Percentiles rank a stretch among this genome's conserved stretches.
phyloP scores from a whole-genome alignment of 2,329 filamentous ascomycete genomes.

The Capronia americana region DNA sequence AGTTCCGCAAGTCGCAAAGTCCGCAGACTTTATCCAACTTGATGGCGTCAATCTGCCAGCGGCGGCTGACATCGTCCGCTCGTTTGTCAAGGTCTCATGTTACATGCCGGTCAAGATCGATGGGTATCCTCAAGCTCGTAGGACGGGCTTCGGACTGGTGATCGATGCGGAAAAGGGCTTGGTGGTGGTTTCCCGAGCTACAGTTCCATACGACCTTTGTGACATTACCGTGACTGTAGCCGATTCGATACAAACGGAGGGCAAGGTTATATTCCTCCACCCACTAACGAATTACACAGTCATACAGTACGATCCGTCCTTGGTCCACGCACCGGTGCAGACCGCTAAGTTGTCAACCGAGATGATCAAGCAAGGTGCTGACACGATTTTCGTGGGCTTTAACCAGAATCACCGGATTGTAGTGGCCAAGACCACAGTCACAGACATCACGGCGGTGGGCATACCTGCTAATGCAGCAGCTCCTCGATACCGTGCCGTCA shows the following conservation, averaged over 20 bases:
- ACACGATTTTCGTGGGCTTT: slow-evolving; percentile 97
- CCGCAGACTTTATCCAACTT: slow-evolving; percentile 89
- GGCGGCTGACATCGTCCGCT: slow-evolving; percentile 90
- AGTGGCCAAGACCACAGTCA: slow-evolving; percentile 91
- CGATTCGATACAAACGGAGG: slow-evolving; percentile 92
- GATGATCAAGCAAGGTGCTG: slow-evolving; percentile 87
- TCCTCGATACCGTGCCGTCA: slow-evolving; percentile 90
- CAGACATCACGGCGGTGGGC: slow-evolving; percentile 94
- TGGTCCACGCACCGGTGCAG: slow-evolving; percentile 93
- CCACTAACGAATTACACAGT: slow-evolving; percentile 97
- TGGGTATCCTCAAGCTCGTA: slow-evolving; percentile 92
- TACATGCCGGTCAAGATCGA: slow-evolving; percentile 96
- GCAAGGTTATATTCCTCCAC: slow-evolving; percentile 93
- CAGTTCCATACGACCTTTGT: slow-evolving; percentile 94
- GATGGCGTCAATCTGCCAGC: slow-evolving; percentile 86
- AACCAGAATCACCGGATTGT: slow-evolving; percentile 95
- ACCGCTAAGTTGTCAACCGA: slow-evolving; percentile 82
- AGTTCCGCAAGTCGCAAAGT: slow-evolving; percentile 71
- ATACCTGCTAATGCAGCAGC: slow-evolving; percentile 93
- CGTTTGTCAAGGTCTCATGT: slow-evolving; percentile 91
- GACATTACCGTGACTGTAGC: slow-evolving; percentile 96
- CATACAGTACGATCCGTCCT: slow-evolving; percentile 87
- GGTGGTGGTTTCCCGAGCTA: slow-evolving; percentile 90
- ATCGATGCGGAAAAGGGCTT: slow-evolving; percentile 95
- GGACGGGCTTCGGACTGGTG: slow-evolving; percentile 96